Evolutionary conservation across 495 filamentous ascomycete genomes (phyloP), one percentile per base, ranked within the genome.

Genomic region (Baudoinia panamericana): DNA sequence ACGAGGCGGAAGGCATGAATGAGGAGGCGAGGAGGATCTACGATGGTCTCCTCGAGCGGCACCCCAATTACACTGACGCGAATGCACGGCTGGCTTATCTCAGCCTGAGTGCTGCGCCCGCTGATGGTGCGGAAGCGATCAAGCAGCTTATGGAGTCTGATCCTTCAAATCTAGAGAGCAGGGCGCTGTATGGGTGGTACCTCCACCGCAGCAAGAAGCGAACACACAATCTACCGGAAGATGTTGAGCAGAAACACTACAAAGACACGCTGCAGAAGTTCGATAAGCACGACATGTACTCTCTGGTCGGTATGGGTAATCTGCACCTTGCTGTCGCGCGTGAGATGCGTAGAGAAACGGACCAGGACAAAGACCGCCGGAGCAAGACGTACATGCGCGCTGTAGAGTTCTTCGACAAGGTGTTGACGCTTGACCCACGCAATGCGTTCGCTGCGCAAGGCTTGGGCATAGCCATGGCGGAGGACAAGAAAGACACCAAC

Each of bases 391-490:
- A 95, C 57, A 73, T 76, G 56, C 82, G 82, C 42, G 88, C 90
- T 1, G 86, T 96, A 9, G 92, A 95, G 56, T 96, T 96, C 65
- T 97, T 93, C 56, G 92, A 96, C 57, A 97, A 97, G 63, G 88
- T 85, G 18, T 64, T 97, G 12, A 85, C 90, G 54, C 64, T 96
- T 2, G 90, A 97, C 53, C 75, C 82, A 1, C 82, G 78, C 60
- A 96, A 96, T 47, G 90, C 92, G 1, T 92, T 93, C 54, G 90
- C 90, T 0, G 90, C 92, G 9, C 92, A 97, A 54, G 90, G 92
- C 23, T 77, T 96, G 46, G 90, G 80, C 6, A 96, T 97, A 51
- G 84, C 90, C 2, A 67, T 96, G 30, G 72, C 90, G 0, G 90
- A 97, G 55, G 92, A 96, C 56, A 84, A 78, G 64, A 92, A 84